A percentile compares a stretch with the other conserved stretches of the same genome.
Conservation (phyloP, 169 alveolate species). For the Plasmodium yoelii region DNA sequence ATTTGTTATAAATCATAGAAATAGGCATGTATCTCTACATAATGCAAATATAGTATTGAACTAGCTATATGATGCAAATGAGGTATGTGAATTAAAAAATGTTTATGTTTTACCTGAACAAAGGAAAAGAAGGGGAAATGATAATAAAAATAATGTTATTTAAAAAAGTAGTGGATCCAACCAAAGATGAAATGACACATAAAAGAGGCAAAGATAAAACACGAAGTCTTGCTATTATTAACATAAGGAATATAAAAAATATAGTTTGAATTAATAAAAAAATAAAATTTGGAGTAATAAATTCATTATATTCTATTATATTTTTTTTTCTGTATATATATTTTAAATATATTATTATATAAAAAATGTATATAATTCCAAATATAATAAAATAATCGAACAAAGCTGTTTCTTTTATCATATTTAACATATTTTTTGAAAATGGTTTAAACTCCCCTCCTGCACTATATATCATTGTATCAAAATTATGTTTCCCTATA, state of each 20-base stretch:
- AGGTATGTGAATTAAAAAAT: not conserved
- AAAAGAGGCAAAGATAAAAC: slow-evolving; percentile 55
- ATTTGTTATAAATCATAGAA: not conserved
- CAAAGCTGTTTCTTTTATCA: slow-evolving; percentile 56
- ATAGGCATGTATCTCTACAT: not conserved
- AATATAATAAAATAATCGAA: slow-evolving; percentile 26
- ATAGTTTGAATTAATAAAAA: slow-evolving; percentile 24
- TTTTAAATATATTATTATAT: slow-evolving; percentile 7
- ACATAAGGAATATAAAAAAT: slow-evolving; percentile 22
- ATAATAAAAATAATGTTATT: not conserved
- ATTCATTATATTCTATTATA: not conserved
- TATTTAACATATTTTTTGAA: slow-evolving; percentile 32
- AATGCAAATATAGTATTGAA: not conserved
- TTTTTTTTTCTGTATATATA: not conserved
- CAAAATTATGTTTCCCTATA: slow-evolving; percentile 43
- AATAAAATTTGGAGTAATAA: slow-evolving; percentile 14
- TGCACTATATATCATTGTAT: slow-evolving; percentile 53
- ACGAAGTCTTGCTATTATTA: slow-evolving; percentile 51
- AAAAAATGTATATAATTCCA: slow-evolving; percentile 3
- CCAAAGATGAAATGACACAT: slow-evolving; percentile 33
- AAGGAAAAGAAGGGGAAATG: not conserved
- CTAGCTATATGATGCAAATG: not conserved
- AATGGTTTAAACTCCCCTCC: slow-evolving; percentile 64
- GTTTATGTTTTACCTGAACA: slow-evolving; percentile 8
- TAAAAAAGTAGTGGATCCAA: slow-evolving; percentile 50